A percentile compares a stretch with the other conserved stretches of the same genome.
These are phyloP conservation scores for Misopates orontium DNA, from an alignment of 257 asterid species.

Conservation along the genomic window DNA sequence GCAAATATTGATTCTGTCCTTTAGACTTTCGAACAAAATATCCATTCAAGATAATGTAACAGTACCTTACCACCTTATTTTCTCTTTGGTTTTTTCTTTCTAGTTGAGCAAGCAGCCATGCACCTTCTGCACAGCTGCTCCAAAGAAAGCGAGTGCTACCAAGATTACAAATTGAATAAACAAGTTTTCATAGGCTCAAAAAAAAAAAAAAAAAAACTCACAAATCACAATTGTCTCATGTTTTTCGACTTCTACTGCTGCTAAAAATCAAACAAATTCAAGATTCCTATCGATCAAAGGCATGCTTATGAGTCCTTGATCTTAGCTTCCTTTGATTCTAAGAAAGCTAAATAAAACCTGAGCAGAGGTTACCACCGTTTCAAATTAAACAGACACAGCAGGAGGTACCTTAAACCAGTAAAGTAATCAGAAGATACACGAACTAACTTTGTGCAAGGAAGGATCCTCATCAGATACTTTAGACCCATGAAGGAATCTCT, in stretches of 20 bases:
- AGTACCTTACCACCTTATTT: too few species aligned
- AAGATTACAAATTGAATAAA: neutral
- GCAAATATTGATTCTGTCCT: too few species aligned
- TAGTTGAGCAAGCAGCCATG: too few species aligned
- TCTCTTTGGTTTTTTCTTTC: too few species aligned
- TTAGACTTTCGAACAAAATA: too few species aligned
- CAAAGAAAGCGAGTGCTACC: too few species aligned
- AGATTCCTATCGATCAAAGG: neutral
- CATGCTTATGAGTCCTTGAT: constrained; percentile 11
- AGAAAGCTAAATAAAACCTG: constrained; percentile 27
- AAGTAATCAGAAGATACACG: neutral
- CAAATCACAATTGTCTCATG: constrained; percentile 3
- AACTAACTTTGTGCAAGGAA: constrained; percentile 21
- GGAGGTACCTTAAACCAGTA: constrained; percentile 23
- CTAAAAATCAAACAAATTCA: constrained; percentile 2
- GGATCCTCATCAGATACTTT: constrained; percentile 29
- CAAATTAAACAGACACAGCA: constrained; percentile 15
- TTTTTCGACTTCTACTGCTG: constrained; percentile 4
- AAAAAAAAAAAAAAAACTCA: neutral
- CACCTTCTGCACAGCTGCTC: too few species aligned
- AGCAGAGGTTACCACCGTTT: constrained; percentile 12
- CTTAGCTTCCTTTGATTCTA: constrained; percentile 26
- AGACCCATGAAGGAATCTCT: constrained; percentile 21
- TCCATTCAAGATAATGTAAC: too few species aligned
- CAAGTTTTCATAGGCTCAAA: neutral